Percentiles rank a stretch among this genome's conserved stretches.
phyloP scores from a whole-genome alignment of 192 early-diverging fungal species.

The Backusella circina region DNA sequence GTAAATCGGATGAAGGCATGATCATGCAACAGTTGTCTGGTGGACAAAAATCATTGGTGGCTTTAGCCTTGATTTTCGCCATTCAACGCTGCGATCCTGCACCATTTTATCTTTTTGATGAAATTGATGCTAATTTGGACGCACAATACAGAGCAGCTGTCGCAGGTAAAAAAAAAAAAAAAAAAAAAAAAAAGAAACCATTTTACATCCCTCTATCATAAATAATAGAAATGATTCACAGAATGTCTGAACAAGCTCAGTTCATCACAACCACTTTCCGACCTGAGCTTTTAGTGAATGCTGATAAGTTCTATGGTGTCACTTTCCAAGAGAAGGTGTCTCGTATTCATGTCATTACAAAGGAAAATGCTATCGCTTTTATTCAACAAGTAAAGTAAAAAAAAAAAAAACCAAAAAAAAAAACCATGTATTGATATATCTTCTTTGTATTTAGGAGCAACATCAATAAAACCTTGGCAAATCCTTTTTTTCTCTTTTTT shows the following conservation, averaged over 20 bases:
- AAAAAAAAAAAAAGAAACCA: background rate
- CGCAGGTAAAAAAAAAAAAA: conserved; percentile 54
- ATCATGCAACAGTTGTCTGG: conserved; percentile 96
- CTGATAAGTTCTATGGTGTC: conserved; percentile 97
- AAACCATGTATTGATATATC: background rate
- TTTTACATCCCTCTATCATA: background rate
- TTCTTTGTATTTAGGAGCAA: conserved; percentile 7
- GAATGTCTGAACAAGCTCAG: conserved; percentile 80
- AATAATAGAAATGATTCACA: conserved; percentile 78
- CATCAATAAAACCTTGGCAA: conserved; percentile 4
- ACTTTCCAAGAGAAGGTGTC: conserved; percentile 96
- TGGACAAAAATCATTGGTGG: conserved; percentile 97
- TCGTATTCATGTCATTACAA: conserved; percentile 70
- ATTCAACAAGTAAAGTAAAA: conserved; percentile 48
- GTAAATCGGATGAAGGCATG: conserved; percentile 79
- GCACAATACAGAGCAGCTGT: conserved; percentile 92
- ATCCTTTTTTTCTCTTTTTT: too few relatives aligned
- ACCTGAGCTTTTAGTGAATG: conserved; percentile 87
- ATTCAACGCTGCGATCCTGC: conserved; percentile 98
- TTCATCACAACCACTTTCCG: conserved; percentile 99
- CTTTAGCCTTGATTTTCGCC: conserved; percentile 95
- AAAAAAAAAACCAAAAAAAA: background rate
- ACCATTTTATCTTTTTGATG: conserved; percentile 99
- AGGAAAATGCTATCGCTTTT: conserved; percentile 68
- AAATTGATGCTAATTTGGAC: conserved; percentile 98